Base-by-base conservation (phyloP, 2,329 filamentous ascomycete genomes). In the Grosmannia serpens region DNA sequence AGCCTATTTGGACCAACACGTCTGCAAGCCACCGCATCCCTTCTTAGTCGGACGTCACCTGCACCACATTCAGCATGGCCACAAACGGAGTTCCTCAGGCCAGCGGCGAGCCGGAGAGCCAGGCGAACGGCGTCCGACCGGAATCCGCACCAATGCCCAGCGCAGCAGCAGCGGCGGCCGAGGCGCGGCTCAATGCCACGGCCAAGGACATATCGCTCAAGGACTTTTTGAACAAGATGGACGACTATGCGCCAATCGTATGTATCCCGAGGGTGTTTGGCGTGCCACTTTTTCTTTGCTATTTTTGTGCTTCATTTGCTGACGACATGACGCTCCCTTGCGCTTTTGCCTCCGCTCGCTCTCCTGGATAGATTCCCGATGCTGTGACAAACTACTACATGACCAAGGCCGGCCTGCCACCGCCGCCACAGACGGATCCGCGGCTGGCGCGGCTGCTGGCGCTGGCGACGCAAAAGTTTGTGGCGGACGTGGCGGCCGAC, bases 361-460 rank as follows among this genome's bases (percentile, higher is more conserved):
- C 33, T 38, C 2, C 20, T 9, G 51, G 26, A 10, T n/a, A 96
- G 89, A 97, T 99, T 66, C 94, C 94, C 52, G 94, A 99, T 69
- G 94, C 94, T 24, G 94, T 99, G 26, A 97, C 91, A 62, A 87
- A 95, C 71, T 96, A 97, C 79, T 99, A 99, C 75, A 88, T 99
- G 76, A 95, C 92, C 44, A 88, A 95, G 66, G 91, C 92, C 64
- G 94, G 94, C 57, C 88, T 99, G 4, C 91, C 94, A 38, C 92
- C 92, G 1, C 91, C 92, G 47, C 91, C 90, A 0, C 87, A 94
- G 66, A 95, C 91, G 56, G 90, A 96, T 67, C 87, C 87, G 24
- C 89, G 91, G 60, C 87, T 99, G 31, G 90, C 92, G 26, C 90
- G 92, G 53, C 87, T 99, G 3, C 87, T 99, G 50, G 92, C 94